Conservation (phyloP, 306 rosid genomes). For the Sicyos edulis region DNA sequence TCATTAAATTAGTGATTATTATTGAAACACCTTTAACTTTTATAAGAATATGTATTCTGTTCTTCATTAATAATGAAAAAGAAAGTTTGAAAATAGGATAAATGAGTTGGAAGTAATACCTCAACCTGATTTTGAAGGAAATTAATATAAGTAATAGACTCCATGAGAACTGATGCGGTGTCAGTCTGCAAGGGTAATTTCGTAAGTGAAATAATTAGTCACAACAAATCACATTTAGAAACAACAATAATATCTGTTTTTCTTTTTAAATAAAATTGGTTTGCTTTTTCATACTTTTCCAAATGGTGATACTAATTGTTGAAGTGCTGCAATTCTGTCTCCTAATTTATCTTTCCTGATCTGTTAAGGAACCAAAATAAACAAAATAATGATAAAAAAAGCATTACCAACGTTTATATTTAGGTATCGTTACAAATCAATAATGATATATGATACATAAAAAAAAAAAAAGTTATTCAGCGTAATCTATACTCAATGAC, state of each 20-base stretch:
- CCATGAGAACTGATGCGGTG: slow-evolving; percentile 53
- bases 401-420: no score
- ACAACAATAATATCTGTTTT: no score
- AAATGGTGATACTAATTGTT: slow-evolving; percentile 86
- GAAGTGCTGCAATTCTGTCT: slow-evolving; percentile 85
- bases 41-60: not conserved
- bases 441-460: no score
- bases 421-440: no score
- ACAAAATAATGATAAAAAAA: no score
- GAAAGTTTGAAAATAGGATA: no score
- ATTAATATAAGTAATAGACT: slow-evolving; percentile 43
- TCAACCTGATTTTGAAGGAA: slow-evolving; percentile 54
- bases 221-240: not conserved
- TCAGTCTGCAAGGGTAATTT: slow-evolving; percentile 43
- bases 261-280: no score
- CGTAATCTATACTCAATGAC: no score
- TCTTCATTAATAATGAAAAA: not conserved
- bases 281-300: slow-evolving; percentile 53
- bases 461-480: no score
- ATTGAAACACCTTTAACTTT: not conserved
- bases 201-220: not conserved
- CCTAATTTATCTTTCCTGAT: slow-evolving; percentile 88
- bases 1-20: not conserved
- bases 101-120: not conserved
- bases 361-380: slow-evolving; percentile 24